These are phyloP conservation scores for Whalleya microplaca DNA, from an alignment of 2,329 filamentous ascomycete species.

Conservation along the genomic window DNA sequence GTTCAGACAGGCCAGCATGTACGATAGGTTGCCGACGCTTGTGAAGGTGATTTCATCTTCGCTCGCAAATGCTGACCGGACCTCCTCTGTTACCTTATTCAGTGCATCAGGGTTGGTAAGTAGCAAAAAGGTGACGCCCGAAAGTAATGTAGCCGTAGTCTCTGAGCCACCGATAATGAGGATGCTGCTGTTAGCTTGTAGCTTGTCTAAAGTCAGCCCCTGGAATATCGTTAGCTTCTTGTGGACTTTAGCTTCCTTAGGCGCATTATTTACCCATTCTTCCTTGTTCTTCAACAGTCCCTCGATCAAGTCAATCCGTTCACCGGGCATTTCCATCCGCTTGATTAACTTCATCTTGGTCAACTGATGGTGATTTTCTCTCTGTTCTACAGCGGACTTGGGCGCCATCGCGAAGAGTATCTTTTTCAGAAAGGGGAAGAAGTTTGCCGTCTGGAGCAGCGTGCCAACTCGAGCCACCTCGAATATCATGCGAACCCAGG, in stretches of 20 bases:
- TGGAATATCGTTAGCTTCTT: not conserved
- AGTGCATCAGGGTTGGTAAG: slow-evolving; percentile 41
- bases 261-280: slow-evolving; percentile 15
- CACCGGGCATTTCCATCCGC: slow-evolving; percentile 33
- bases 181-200: slow-evolving; percentile 32
- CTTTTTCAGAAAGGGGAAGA: slow-evolving; percentile 18
- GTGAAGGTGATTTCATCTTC: slow-evolving; percentile 45
- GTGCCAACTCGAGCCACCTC: slow-evolving; percentile 32
- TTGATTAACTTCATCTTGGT: slow-evolving; percentile 31
- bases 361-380: slow-evolving; percentile 27
- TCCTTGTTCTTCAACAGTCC: slow-evolving; percentile 37
- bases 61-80: slow-evolving; percentile 41
- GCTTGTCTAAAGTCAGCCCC: slow-evolving; percentile 25
- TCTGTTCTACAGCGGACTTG: slow-evolving; percentile 3
- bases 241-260: not conserved
- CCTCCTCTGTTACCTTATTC: slow-evolving; percentile 42
- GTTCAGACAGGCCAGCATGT: slow-evolving; percentile 47
- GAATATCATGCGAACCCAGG: slow-evolving; percentile 40
- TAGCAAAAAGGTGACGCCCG: slow-evolving; percentile 45
- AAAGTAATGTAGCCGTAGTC: slow-evolving; percentile 52
- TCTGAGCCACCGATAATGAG: slow-evolving; percentile 53
- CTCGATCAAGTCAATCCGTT: slow-evolving; percentile 40
- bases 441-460: slow-evolving; percentile 16
- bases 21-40: slow-evolving; percentile 39
- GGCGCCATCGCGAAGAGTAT: no score